Base-by-base conservation (phyloP, 2,329 filamentous ascomycete species). In the Exserohilum turcica region DNA sequence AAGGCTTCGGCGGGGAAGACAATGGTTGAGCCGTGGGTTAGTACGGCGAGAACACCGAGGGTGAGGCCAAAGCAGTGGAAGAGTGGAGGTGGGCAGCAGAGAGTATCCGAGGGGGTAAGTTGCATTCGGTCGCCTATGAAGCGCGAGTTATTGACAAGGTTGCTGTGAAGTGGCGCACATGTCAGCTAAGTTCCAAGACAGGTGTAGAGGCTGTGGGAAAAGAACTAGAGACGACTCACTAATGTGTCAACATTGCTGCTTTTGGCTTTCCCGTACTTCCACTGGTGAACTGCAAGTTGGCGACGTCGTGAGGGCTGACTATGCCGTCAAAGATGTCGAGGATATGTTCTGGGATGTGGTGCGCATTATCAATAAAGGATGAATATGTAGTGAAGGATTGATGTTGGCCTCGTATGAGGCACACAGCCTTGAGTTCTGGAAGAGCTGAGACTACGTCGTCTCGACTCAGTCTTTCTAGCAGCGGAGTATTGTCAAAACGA, bases 1-100 rank as follows among this genome's bases (percentile, higher is more conserved):
- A 93, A 93, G 0, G 87, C 84, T 64, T 91, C 58, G 18, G 84
- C 83, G 0, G 90, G 89, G 66, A 91, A 91, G 8, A 93, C 85
- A 44, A 92, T 86, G 72, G 88, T 89, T 33, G 84, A 84, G 40
- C 90, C 89, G 70, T 92, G 89, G 0, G 88, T 91, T 46, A 92
- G 75, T 37, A 85, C 81, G 1, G 88, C 86, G 49, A 92, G 81
- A 38, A 92, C 80, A 7, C 90, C 90, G 3, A 92, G 83, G 1
- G 92, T 89, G 6, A 93, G 82, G 1, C 90, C 90, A 68, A 93
- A 93, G 77, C 89, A 93, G 77, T 94, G 91, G 79, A 94, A 94
- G 3, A 94, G 80, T 0, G 91, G 90, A 0, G 90, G 90, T 3
- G 90, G 90, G 71, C 90, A 94, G 78, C 90, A 93, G 9, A 94